Evolutionary conservation across 192 early-diverging fungal genomes (phyloP).

Genomic region (Coemansia sp.): DNA sequence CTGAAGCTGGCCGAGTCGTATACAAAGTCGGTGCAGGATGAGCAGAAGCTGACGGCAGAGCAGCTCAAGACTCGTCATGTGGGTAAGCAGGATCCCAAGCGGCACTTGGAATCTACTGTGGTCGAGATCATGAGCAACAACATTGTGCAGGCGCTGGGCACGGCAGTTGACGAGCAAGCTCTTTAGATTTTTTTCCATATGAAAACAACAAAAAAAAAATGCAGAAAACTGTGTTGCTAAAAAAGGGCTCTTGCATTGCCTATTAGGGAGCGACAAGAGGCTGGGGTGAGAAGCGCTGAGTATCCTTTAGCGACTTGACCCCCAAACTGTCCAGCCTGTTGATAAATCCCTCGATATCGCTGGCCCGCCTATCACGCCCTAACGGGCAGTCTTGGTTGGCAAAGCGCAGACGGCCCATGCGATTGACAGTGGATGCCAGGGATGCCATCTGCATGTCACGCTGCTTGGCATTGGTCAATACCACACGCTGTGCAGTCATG

Average conservation of each 20-base stretch:
- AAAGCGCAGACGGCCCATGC: slow-evolving; percentile 42
- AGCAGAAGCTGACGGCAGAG: slow-evolving; percentile 86
- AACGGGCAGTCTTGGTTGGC: slow-evolving; percentile 37
- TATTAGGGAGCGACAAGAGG: slow-evolving; percentile 9
- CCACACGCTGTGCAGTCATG: slow-evolving; percentile 34
- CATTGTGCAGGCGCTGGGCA: slow-evolving; percentile 93
- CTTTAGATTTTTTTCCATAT: slow-evolving; percentile 36
- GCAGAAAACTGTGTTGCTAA: neutral
- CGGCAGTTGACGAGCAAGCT: slow-evolving; percentile 79
- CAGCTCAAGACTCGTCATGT: slow-evolving; percentile 98
- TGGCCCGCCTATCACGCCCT: slow-evolving; percentile 16
- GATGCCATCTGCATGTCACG: slow-evolving; percentile 42
- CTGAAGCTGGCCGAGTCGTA: slow-evolving; percentile 86
- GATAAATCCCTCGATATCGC: slow-evolving; percentile 42
- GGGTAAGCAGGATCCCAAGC: slow-evolving; percentile 99
- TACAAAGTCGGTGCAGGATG: slow-evolving; percentile 98
- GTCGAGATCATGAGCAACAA: slow-evolving; percentile 92
- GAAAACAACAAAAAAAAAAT: neutral
- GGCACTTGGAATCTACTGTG: slow-evolving; percentile 92
- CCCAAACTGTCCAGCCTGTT: slow-evolving; percentile 23
- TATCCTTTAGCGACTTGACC: slow-evolving; percentile 21
- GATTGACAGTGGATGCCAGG: slow-evolving; percentile 26
- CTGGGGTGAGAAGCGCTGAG: slow-evolving; percentile 26
- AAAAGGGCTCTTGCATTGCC: too few species aligned
- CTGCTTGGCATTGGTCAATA: slow-evolving; percentile 22